Evolutionary conservation across 805 yeast species (phyloP).

Genomic region (Isabelozyma gotoi): DNA sequence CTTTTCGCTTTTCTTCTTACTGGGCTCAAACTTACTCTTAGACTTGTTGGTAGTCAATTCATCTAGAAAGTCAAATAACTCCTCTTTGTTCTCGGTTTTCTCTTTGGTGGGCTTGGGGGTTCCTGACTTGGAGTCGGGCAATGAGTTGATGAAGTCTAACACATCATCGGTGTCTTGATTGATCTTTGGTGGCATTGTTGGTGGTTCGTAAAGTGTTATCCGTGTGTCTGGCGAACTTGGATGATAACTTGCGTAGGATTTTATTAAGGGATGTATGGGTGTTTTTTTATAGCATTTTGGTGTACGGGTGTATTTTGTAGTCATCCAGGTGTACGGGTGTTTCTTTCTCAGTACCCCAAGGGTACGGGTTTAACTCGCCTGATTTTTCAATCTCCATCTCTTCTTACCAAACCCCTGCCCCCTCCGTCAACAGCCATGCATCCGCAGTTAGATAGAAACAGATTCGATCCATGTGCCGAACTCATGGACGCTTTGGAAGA

Average conservation of each 20-base stretch:
- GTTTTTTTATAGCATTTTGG: no score
- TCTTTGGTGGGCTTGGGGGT: constrained; percentile 28
- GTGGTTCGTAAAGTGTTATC: no score
- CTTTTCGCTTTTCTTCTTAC: constrained; percentile 11
- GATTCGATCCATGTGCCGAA: constrained; percentile 63
- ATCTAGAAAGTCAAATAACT: constrained; percentile 58
- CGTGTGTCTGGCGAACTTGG: no score
- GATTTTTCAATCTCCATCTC: neutral
- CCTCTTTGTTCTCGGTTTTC: constrained; percentile 45
- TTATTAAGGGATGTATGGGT: no score
- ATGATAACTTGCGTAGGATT: no score
- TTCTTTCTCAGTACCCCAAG: no score
- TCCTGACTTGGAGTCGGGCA: constrained; percentile 58
- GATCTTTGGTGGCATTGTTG: constrained; percentile 11
- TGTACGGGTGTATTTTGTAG: no score
- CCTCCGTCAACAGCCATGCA: constrained; percentile 29
- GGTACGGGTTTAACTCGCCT: neutral
- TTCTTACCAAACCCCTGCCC: neutral
- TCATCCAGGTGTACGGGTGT: no score
- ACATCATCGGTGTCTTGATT: constrained; percentile 69
- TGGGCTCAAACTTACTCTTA: constrained; percentile 33
- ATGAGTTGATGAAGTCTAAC: constrained; percentile 73
- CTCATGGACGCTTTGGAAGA: constrained; percentile 85
- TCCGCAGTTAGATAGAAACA: constrained; percentile 43
- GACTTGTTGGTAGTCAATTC: constrained; percentile 53